Base-by-base conservation (phyloP, 225 moss, liverwort and hornwort species). In the Lunularia cruciata region DNA sequence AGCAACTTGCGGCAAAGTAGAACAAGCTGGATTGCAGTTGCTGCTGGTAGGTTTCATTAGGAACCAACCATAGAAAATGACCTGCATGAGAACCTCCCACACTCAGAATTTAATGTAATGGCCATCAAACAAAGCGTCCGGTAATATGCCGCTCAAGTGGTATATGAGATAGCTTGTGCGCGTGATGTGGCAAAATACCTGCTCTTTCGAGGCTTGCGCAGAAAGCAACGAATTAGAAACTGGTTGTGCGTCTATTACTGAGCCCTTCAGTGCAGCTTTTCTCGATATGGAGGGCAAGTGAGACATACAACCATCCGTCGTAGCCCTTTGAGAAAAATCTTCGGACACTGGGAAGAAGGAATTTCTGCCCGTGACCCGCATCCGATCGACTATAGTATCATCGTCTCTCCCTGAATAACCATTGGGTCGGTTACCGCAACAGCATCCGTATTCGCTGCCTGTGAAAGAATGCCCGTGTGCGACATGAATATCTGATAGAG, bases 21-120 rank as follows among this genome's bases (percentile, higher is more conserved):
- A 61, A 46, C 47, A 48, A 31, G 38, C 45, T 30, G 28, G 3
- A 26, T 15, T 56, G 32, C 23, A 20, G 45, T 55, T 46, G 25
- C 11, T 49, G 10, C 36, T 36, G 0, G 18, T 27, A 19, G 75
- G 60, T 25, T 66, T 79, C 48, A 42, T 66, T 42, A 79, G 37
- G n/a, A 75, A 75, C 79, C 79, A 79, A 10, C 71, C 71, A 26
- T 71, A 79, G 4, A 79, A 39, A 8, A 70, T 45, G 15, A 67
- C 42, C 79, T 79, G 79, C 74, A 36, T 20, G 26, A 46, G n/a
- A 36, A 1, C 15, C 16, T 8, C 4, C 18, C 14, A 26, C 5
- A 46, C 14, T 55, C 28, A 68, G 34, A 31, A 56, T 4, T 25
- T 32, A 31, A 4, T 55, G 39, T 9, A 9, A 26, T 0, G 37